Base-by-base conservation (phyloP, 306 rosid genomes). In the Prunus armeniaca region DNA sequence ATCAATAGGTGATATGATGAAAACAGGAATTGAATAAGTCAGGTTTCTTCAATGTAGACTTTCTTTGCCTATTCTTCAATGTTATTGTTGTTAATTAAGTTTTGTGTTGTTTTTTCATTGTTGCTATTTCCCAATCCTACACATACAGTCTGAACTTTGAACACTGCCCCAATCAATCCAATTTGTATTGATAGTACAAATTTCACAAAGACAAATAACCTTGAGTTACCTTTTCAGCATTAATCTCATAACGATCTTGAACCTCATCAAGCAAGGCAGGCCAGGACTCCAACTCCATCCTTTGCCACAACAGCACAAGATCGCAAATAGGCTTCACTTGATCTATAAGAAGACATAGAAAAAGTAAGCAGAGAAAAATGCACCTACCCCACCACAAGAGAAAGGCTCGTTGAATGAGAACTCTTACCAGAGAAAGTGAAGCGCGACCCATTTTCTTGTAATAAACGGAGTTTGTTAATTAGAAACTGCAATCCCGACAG, bases 401-500 rank as follows among this genome's bases (percentile, higher is more conserved):
- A 18, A 57, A 45, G 25, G 24, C 60, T 32, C 3, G 50, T 6
- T 51, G 19, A 47, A 76, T 14, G 30, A 75, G 77, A 76, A 25
- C 28, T n/a, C 87, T 54, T 87, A 93, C 98, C 76, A 67, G 89
- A 77, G 65, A 88, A 56, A 46, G 85, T 55, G 69, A 89, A 79
- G 56, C 90, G 90, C 75, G 90, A 83, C 70, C 93, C 95, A 77
- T 77, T 82, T 88, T 89, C 97, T 78, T 88, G 90, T 78, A 89
- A 81, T 41, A 66, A 75, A 61, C 78, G 90, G 46, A 71, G 84
- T 80, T 79, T 88, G 84, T 84, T 89, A 47, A 90, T 74, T 46
- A 95, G 86, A 81, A 90, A 85, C 73, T 92, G 97, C 87, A 95
- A 81, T 80, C 97, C 97, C 60, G 95, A 89, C 75, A 95, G 89